These are phyloP conservation scores for Passalora sequoiae DNA, from an alignment of 2,329 filamentous ascomycete species.

Conservation along the genomic window DNA sequence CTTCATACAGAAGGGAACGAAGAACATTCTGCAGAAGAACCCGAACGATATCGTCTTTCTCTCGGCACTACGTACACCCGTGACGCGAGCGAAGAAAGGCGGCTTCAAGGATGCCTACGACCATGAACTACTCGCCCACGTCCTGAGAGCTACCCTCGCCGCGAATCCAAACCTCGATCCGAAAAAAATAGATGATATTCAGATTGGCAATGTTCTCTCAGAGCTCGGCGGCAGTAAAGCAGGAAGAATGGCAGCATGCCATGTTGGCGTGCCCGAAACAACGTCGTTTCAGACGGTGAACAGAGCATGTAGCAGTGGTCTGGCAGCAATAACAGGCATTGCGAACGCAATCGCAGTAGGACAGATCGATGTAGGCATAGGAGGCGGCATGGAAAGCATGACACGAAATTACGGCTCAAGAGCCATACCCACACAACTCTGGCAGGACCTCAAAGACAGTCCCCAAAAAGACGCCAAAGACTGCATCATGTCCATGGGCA, in stretches of 20 bases:
- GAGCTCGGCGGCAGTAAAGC: constrained; percentile 89
- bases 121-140: constrained; percentile 73
- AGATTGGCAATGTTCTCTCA: constrained; percentile 81
- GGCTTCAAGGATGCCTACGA: constrained; percentile 82
- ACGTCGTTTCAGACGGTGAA: constrained; percentile 84
- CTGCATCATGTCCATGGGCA: constrained; percentile 91
- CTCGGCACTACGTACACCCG: constrained; percentile 81
- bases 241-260: constrained; percentile 82
- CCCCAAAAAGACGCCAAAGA: constrained; percentile 66
- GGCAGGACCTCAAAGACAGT: constrained; percentile 65
- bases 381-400: constrained; percentile 94
- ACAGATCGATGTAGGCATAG: constrained; percentile 68
- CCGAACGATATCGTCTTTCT: constrained; percentile 82
- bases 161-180: constrained; percentile 69
- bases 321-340: constrained; percentile 70
- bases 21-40: constrained; percentile 70
- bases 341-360: constrained; percentile 71
- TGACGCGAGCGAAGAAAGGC: constrained; percentile 79
- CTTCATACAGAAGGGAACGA: constrained; percentile 55
- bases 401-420: constrained; percentile 78
- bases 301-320: constrained; percentile 73
- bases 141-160: constrained; percentile 62
- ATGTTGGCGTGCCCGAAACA: constrained; percentile 67
- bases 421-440: constrained; percentile 79
- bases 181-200: constrained; percentile 68